phyloP scores from a whole-genome alignment of 1,284 basidiomycete genomes.

The Boletus semigastroideus region DNA sequence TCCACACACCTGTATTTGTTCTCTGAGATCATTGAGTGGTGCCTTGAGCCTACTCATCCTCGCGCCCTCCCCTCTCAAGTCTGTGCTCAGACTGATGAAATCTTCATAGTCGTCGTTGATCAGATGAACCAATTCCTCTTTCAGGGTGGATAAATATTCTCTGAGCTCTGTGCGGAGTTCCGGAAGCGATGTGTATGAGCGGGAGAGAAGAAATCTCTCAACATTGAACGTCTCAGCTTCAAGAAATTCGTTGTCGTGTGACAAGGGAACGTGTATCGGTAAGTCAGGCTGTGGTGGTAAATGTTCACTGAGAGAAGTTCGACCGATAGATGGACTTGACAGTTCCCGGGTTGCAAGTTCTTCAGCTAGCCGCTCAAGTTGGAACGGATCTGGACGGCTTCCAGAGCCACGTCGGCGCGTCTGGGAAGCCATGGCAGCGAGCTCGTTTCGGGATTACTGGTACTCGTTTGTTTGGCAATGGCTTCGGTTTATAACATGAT shows the following conservation, averaged over 20 bases:
- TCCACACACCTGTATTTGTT: conserved; percentile 63
- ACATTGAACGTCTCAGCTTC: conserved; percentile 72
- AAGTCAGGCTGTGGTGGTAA: conserved; percentile 44
- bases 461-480: conserved; percentile 20
- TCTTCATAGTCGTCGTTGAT: conserved; percentile 99
- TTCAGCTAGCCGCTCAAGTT: conserved; percentile 70
- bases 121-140: conserved; percentile 90
- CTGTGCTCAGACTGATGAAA: conserved; percentile 93
- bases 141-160: conserved; percentile 79
- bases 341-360: conserved; percentile 64
- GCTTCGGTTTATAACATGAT: conserved; percentile 27
- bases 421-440: conserved; percentile 17
- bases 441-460: background rate
- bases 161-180: conserved; percentile 87
- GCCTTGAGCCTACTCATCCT: conserved; percentile 64
- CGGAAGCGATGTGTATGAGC: conserved; percentile 82
- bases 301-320: conserved; percentile 10
- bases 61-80: conserved; percentile 79
- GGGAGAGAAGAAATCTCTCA: conserved; percentile 86
- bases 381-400: conserved; percentile 49
- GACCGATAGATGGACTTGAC: conserved; percentile 13
- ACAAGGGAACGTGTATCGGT: conserved; percentile 74
- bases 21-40: conserved; percentile 65
- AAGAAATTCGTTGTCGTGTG: conserved; percentile 76
- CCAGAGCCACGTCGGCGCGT: conserved; percentile 15